Evolutionary conservation across 2,329 filamentous ascomycete genomes (phyloP), one percentile per base, ranked within the genome.

Genomic region (Curvularia verruculosa): DNA sequence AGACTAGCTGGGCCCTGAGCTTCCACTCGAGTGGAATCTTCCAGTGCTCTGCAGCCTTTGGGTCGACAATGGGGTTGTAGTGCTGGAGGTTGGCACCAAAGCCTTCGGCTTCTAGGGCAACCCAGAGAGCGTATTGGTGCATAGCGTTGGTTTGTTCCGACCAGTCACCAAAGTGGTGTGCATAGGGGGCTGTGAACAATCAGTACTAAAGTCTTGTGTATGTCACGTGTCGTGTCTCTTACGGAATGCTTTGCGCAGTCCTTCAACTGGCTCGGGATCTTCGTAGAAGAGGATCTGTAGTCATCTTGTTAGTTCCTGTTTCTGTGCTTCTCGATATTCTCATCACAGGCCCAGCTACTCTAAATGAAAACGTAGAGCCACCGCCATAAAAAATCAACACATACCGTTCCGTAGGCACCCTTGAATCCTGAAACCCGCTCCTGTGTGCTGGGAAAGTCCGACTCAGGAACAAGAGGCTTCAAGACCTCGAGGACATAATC

Each of bases 71-170:
- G 19, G 92, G 92, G 84, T 92, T 95, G 83, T 96, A 96, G 82
- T 96, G 92, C 83, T 96, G 92, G 51, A 96, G 84, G 83, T 93
- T 96, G 74, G 89, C 90, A 64, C 92, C 92, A 54, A 96, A 85
- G 28, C 92, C 92, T 75, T 95, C 91, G 59, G 88, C 83, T 80
- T 93, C 90, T 55, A 96, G 86, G 3, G 88, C 90, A 18, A 88
- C 88, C 92, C 92, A 96, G 66, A 92, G 75, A 64, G 86, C 82
- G 79, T 85, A 89, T 82, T 96, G 90, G 72, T 91, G 85, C 87
- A 96, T 96, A 77, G 85, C 93, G 75, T 84, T 85, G 61, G 88
- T 87, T 79, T 96, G 91, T 62, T 84, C 81, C 55, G 87, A 87
- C 90, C 91, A 96, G 67, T 75, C 73, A 59, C 87, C 87, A 83